Conservation (phyloP, 2,329 filamentous ascomycete genomes). For the Aureobasidium mangrovei region DNA sequence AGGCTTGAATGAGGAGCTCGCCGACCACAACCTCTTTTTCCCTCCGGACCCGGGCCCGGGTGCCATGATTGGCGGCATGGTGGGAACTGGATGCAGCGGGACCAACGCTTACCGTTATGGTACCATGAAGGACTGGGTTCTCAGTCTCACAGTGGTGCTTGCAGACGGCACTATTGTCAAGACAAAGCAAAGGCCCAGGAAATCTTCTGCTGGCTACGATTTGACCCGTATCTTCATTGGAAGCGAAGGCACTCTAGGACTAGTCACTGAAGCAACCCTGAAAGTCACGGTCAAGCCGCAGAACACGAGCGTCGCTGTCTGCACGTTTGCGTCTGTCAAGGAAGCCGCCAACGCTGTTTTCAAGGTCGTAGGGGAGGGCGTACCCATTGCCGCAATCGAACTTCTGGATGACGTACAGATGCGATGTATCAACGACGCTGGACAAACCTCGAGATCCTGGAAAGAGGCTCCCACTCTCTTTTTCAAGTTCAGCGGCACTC, state of each 20-base stretch:
- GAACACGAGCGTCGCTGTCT: constrained; percentile 70
- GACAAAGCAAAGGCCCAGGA: constrained; percentile 77
- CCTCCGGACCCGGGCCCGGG: constrained; percentile 86
- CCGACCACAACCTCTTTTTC: constrained; percentile 70
- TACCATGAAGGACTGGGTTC: constrained; percentile 91
- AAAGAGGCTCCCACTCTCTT: constrained; percentile 63
- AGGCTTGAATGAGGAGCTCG: constrained; percentile 67
- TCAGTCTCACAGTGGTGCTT: constrained; percentile 77
- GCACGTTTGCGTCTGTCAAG: constrained; percentile 55
- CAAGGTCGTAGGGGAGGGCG: constrained; percentile 67
- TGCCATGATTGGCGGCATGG: constrained; percentile 86
- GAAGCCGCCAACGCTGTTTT: constrained; percentile 71
- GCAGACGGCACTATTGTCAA: constrained; percentile 86
- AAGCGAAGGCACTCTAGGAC: constrained; percentile 80
- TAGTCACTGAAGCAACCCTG: constrained; percentile 83
- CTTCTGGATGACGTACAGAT: constrained; percentile 91
- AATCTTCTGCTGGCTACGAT: constrained; percentile 87
- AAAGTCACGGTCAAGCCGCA: constrained; percentile 77
- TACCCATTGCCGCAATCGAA: constrained; percentile 85
- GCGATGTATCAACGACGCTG: constrained; percentile 59
- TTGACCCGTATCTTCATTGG: constrained; percentile 84
- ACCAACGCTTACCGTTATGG: constrained; percentile 90
- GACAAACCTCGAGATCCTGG: constrained; percentile 56
- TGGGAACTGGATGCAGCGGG: constrained; percentile 66
- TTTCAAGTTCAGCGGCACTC: constrained; percentile 65